Percentiles rank a stretch among this genome's conserved stretches.
phyloP scores from a whole-genome alignment of 805 yeast species.

The Komagataella populi region DNA sequence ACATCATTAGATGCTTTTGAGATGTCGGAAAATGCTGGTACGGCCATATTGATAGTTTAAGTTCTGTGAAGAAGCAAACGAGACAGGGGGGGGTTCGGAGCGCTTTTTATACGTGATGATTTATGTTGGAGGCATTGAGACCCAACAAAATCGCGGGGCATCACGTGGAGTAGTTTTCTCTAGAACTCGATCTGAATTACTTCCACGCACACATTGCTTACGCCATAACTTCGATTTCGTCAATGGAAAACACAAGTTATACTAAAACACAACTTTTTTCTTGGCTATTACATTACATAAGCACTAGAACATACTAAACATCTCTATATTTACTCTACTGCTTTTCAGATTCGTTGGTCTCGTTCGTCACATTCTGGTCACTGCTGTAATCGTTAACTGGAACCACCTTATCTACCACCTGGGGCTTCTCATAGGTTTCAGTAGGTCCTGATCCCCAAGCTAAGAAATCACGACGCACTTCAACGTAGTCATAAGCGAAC shows the following conservation, averaged over 20 bases:
- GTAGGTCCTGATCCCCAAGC: conserved; percentile 21
- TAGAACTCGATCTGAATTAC: too few relatives aligned
- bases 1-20: conserved; percentile 87
- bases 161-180: neutral
- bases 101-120: neutral
- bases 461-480: conserved; percentile 83
- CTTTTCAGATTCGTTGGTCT: neutral
- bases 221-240: too few relatives aligned
- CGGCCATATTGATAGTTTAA: conserved; percentile 36
- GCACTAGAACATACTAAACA: neutral
- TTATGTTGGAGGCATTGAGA: neutral
- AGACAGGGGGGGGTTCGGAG: neutral
- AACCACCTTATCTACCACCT: neutral
- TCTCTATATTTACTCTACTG: neutral
- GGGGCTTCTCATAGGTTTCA: neutral
- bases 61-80: neutral
- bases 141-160: neutral
- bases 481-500: conserved; percentile 97
- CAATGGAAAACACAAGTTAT: too few relatives aligned
- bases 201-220: too few relatives aligned
- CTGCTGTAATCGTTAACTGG: neutral
- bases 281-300: neutral
- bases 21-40: conserved; percentile 87
- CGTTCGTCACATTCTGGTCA: neutral
- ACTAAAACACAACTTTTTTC: neutral